Base-by-base conservation (phyloP, 371 early-diverging fungal species). In the Blastocladiella emersonii region DNA sequence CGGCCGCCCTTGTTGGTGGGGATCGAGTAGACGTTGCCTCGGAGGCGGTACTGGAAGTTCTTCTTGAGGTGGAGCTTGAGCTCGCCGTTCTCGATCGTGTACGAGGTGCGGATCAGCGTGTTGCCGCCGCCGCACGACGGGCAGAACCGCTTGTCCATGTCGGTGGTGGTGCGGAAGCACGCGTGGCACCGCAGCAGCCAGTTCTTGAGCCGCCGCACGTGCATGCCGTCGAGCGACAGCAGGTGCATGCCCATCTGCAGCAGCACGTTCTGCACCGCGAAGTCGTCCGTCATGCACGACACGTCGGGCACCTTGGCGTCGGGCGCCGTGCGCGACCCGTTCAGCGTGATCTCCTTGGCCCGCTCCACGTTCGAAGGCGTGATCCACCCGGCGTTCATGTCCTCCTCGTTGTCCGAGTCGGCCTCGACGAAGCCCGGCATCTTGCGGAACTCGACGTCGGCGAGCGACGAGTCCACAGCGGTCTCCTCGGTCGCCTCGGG, bases 211-310 rank as follows among this genome's bases (percentile, higher is more conserved):
- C 80, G 77, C 44, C 73, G 81, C 63, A 98, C 87, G 27, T 78
- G 72, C 44, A 88, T 69, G 51, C 96, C 97, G 67, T 94, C 95
- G 6, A 88, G 72, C 15, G 90, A 88, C 5, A 93, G 73, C 44
- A 96, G 77, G 55, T 80, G 79, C 68, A 98, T 73, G 48, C 87
- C 83, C 91, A 95, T 91, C 74, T 93, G 92, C 61, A 98, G 75
- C 56, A 95, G 71, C 19, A 95, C 92, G 74, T 95, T 95, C 82
- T 74, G 97, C 92, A 96, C 91, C 25, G 97, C 94, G 72, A 89
- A 98, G 80, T 98, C 98, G 6, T 82, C 73, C 0, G 97, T 92
- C 66, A 91, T 88, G 74, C 95, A 95, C 15, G 90, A 94, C 5
- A 94, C 95, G 34, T 76, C 72, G 67, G 86, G 75, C 21, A 66